Percentiles rank a stretch among this genome's conserved stretches.
Conservation (phyloP, 306 rosid species). For the Glycine latifolia region DNA sequence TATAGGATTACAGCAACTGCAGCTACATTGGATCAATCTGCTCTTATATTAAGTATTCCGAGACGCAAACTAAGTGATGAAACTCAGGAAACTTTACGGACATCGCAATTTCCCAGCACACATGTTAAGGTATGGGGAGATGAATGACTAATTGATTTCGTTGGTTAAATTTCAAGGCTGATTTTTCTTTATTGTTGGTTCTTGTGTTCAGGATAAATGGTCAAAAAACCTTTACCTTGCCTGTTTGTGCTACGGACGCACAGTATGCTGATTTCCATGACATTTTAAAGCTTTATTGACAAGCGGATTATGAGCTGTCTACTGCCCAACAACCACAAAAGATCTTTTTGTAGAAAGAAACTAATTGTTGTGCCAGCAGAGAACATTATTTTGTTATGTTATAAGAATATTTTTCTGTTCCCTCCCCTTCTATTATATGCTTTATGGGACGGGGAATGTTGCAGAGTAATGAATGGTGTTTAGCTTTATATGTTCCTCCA, state of each 20-base stretch:
- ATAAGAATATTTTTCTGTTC: slow-evolving; percentile 35
- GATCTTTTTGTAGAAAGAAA: slow-evolving; percentile 23
- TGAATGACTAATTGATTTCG: slow-evolving; percentile 10
- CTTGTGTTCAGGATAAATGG: slow-evolving; percentile 86
- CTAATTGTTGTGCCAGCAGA: slow-evolving; percentile 37
- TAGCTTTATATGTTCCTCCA: slow-evolving; percentile 10
- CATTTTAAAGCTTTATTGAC: slow-evolving; percentile 38
- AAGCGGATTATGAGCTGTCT: slow-evolving; percentile 32
- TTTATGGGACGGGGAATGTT: slow-evolving; percentile 31
- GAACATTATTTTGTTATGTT: slow-evolving; percentile 26
- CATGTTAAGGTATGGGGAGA: slow-evolving; percentile 80
- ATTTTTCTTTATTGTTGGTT: slow-evolving; percentile 28
- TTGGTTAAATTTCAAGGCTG: slow-evolving; percentile 14
- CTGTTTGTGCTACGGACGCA: slow-evolving; percentile 89
- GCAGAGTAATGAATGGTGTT: slow-evolving; percentile 42
- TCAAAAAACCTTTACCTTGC: slow-evolving; percentile 86
- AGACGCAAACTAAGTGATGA: slow-evolving; percentile 87
- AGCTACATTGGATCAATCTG: slow-evolving; percentile 95
- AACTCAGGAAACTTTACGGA: slow-evolving; percentile 95
- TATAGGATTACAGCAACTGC: slow-evolving; percentile 94
- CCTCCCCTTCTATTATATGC: slow-evolving; percentile 33
- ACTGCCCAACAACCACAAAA: slow-evolving; percentile 11
- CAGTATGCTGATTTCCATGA: slow-evolving; percentile 66
- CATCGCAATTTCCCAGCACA: slow-evolving; percentile 94
- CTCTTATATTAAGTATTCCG: slow-evolving; percentile 91